phyloP scores from a whole-genome alignment of 352 stramenopile species.

The Globisporangium carolinianum region DNA sequence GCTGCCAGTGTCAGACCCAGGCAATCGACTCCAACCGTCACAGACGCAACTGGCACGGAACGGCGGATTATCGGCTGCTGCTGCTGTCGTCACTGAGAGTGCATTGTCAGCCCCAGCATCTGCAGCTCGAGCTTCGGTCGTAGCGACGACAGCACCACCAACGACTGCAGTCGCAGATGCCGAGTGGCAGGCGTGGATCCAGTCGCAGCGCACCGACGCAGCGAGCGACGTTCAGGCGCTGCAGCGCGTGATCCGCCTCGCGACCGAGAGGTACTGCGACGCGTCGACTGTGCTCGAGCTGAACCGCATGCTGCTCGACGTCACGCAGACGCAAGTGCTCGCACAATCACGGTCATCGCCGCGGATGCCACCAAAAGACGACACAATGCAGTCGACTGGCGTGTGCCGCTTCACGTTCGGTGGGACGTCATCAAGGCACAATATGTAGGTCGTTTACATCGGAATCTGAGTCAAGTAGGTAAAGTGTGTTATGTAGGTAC shows the following conservation, averaged over 20 bases:
- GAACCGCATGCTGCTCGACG: conserved; percentile 40
- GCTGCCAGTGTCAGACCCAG: neutral
- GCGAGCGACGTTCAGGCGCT: conserved; percentile 40
- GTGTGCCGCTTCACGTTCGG: conserved; percentile 59
- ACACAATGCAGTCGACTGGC: conserved; percentile 13
- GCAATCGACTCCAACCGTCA: no score
- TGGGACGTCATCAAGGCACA: conserved; percentile 19
- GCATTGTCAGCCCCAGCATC: no score
- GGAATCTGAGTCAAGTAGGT: no score
- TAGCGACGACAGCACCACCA: neutral
- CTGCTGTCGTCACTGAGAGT: no score
- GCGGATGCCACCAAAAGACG: conserved; percentile 5
- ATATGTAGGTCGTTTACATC: conserved; percentile 8
- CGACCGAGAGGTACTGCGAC: conserved; percentile 61
- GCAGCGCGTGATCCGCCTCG: conserved; percentile 54
- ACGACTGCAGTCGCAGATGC: conserved; percentile 20
- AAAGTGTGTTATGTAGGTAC: neutral
- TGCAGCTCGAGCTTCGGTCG: no score
- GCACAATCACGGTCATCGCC: neutral
- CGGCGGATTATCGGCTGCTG: no score
- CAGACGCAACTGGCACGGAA: no score
- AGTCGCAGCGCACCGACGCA: conserved; percentile 24
- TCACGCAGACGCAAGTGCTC: conserved; percentile 18
- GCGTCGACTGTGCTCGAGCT: conserved; percentile 43
- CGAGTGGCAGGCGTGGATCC: conserved; percentile 45